Conservation (phyloP, 192 early-diverging fungal species). For the Phycomyces nitens region DNA sequence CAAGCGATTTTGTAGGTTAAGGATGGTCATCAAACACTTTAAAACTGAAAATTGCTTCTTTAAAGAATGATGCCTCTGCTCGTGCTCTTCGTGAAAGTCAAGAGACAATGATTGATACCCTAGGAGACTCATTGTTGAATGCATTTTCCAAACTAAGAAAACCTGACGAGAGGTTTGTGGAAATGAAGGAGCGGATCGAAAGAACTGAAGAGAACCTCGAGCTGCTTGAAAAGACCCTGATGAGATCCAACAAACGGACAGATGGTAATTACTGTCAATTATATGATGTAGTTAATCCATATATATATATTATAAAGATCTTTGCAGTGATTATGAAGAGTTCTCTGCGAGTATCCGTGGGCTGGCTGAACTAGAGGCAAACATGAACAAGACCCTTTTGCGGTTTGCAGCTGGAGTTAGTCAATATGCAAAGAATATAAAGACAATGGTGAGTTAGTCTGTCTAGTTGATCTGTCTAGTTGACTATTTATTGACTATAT, state of each 20-base stretch:
- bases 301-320: no score
- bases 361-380: slow-evolving; percentile 82
- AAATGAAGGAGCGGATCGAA: slow-evolving; percentile 75
- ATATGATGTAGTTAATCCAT: no score
- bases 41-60: not conserved
- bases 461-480: not conserved
- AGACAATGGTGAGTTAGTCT: slow-evolving; percentile 54
- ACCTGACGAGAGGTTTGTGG: slow-evolving; percentile 79
- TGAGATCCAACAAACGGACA: slow-evolving; percentile 69
- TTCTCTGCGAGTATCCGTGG: slow-evolving; percentile 71
- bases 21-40: no score
- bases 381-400: slow-evolving; percentile 67
- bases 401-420: slow-evolving; percentile 70
- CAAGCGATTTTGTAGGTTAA: slow-evolving; percentile 66
- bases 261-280: no score
- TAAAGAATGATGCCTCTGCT: slow-evolving; percentile 33
- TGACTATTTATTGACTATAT: not conserved
- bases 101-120: slow-evolving; percentile 72
- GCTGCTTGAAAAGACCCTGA: slow-evolving; percentile 74
- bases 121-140: slow-evolving; percentile 86
- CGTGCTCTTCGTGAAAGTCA: slow-evolving; percentile 31
- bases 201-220: slow-evolving; percentile 85
- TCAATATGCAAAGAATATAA: slow-evolving; percentile 60
- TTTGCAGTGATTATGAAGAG: slow-evolving; percentile 75
- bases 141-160: slow-evolving; percentile 91